Conservation (phyloP, 345 rosid genomes). For the Bruguiera sexangula region DNA sequence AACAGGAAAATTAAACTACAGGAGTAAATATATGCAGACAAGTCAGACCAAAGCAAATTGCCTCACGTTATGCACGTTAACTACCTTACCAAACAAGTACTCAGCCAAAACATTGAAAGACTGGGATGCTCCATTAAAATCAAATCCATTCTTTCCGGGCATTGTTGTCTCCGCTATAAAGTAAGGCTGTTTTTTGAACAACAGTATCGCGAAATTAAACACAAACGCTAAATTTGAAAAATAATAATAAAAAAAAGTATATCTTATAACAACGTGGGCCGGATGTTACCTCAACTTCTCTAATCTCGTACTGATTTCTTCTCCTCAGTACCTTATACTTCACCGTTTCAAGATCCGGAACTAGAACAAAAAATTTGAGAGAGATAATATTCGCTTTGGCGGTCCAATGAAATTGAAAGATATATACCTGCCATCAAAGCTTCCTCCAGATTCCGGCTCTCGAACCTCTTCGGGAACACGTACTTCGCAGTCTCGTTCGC, state of each 20-base stretch:
- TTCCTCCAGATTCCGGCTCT: slow-evolving; percentile 70
- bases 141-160: slow-evolving; percentile 79
- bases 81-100: slow-evolving; percentile 96
- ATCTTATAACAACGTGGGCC: not conserved
- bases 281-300: slow-evolving; percentile 71
- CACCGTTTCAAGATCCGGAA: slow-evolving; percentile 85
- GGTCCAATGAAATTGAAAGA: not conserved
- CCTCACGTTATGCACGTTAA: not conserved
- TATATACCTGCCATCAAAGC: slow-evolving; percentile 73
- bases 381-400: not conserved
- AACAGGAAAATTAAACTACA: not conserved
- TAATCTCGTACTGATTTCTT: slow-evolving; percentile 64
- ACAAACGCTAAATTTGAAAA: not conserved
- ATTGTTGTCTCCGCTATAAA: slow-evolving; percentile 77
- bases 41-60: slow-evolving; percentile 9
- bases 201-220: not conserved
- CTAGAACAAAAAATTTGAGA: slow-evolving; percentile 19
- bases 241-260: not conserved
- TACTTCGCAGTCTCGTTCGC: slow-evolving; percentile 67
- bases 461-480: slow-evolving; percentile 71
- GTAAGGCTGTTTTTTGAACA: slow-evolving; percentile 47
- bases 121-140: slow-evolving; percentile 65
- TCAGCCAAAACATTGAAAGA: slow-evolving; percentile 84
- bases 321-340: slow-evolving; percentile 52
- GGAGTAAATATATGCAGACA: not conserved